These are phyloP conservation scores for Hylodesmum podocarpum DNA, from an alignment of 306 rosid species.

Conservation along the genomic window DNA sequence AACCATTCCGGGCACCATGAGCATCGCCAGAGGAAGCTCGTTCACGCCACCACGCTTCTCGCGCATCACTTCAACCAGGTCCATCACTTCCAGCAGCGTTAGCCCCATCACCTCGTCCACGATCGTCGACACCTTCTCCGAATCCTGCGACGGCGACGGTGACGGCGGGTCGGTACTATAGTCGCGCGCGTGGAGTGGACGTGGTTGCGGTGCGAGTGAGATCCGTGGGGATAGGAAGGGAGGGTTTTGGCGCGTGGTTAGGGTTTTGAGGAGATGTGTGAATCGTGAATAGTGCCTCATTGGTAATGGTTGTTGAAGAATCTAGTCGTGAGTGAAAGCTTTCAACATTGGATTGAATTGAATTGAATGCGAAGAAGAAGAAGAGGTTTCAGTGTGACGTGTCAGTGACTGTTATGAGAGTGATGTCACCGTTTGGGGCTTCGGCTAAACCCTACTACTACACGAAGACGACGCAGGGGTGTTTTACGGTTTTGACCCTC, in stretches of 20 bases:
- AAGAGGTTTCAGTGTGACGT: neutral
- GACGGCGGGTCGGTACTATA: slow-evolving; percentile 37
- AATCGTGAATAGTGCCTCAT: slow-evolving; percentile 62
- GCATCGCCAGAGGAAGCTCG: slow-evolving; percentile 79
- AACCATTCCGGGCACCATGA: slow-evolving; percentile 87
- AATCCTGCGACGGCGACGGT: slow-evolving; percentile 39
- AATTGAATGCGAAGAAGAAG: neutral
- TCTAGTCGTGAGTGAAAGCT: neutral
- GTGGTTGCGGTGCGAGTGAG: neutral
- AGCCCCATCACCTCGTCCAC: slow-evolving; percentile 72
- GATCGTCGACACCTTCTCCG: slow-evolving; percentile 50
- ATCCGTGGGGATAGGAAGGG: slow-evolving; percentile 17
- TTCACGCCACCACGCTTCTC: slow-evolving; percentile 64
- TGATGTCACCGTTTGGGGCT: neutral
- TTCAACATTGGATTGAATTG: slow-evolving; percentile 5
- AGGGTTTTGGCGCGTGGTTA: slow-evolving; percentile 39
- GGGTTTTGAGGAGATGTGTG: slow-evolving; percentile 40
- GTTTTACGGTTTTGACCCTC: slow-evolving; percentile 37
- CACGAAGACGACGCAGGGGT: neutral
- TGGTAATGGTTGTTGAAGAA: slow-evolving; percentile 4
- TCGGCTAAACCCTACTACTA: slow-evolving; percentile 57
- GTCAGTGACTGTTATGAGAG: neutral
- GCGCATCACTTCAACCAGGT: slow-evolving; percentile 76
- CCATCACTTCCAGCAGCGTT: slow-evolving; percentile 67
- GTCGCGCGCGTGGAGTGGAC: slow-evolving; percentile 4